Base-by-base conservation (phyloP, 352 stramenopile genomes). In the Aphanomyces euteiches region DNA sequence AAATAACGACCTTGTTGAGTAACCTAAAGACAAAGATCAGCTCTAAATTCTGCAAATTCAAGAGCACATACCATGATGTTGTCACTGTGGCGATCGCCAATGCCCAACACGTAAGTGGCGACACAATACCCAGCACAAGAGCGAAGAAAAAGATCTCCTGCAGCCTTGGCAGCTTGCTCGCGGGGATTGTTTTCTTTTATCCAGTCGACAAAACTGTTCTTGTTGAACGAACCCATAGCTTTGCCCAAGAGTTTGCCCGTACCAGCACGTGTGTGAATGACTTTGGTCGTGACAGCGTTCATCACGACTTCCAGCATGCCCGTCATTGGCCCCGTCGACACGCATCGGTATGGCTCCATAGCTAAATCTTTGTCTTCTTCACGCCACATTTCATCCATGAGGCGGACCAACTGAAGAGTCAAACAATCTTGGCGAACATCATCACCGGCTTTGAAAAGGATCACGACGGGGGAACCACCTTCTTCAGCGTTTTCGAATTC, bases 401-500 rank as follows among this genome's bases (percentile, higher is more conserved):
- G 64, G 61, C 89, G 85, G 37, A 98, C 87, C 53, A 98, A 64
- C 77, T 98, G 90, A 47, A 98, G 79, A 28, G 92, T 97, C 69
- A 98, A 75, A 63, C 96, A 96, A 77, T 98, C 94, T 74, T 98
- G 94, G 17, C 94, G 89, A 28, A 98, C 82, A 69, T 98, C 94
- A 65, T 98, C 94, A 37, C 94, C 94, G 21, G 87, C 82, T 83
- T 98, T 98, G 75, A 97, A 97, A 70, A 98, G 96, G 5, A 97
- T 84, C 1, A 85, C 89, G n/a, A 95, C 81, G 6, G 85, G 80
- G 56, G 92, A 84, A 3, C 87, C 87, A 28, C 87, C 85, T 69
- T 69, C 48, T 69, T 75, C 86, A 4, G 80, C 84, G 71, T 96
- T 96, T 73, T 96, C 84, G 80, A 96, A 95, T 54, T 93, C 83